A percentile compares a stretch with the other conserved stretches of the same genome.
Evolutionary conservation across 1,284 basidiomycete genomes (phyloP).

Genomic region (Tremellales sp.): DNA sequence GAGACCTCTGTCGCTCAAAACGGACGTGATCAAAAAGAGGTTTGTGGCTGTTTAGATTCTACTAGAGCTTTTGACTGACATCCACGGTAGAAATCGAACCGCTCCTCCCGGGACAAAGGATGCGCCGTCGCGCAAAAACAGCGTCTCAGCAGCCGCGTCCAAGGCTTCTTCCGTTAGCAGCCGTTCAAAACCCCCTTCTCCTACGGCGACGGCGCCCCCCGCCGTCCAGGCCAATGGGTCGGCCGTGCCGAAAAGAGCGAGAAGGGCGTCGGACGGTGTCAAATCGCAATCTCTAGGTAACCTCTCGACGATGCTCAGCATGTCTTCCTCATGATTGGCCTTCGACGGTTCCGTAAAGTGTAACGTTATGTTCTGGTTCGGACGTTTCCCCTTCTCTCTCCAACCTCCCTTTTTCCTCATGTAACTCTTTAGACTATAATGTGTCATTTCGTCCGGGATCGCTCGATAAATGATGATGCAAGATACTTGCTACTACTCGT

Average conservation of each 20-base stretch:
- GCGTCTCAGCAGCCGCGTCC: slow-evolving; percentile 1
- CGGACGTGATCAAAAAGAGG: slow-evolving; percentile 97
- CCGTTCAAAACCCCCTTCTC: slow-evolving; percentile 13
- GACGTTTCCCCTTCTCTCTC: too few species aligned
- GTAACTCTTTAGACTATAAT: too few species aligned
- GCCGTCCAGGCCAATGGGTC: slow-evolving; percentile 3
- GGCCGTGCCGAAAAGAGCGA: slow-evolving; percentile 13
- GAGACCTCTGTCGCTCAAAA: slow-evolving; percentile 87
- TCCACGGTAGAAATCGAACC: slow-evolving; percentile 14
- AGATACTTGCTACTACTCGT: too few species aligned
- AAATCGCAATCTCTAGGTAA: background rate
- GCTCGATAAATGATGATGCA: too few species aligned
- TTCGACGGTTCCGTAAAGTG: too few species aligned
- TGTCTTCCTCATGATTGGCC: too few species aligned
- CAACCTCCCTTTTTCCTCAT: too few species aligned
- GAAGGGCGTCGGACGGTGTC: slow-evolving; percentile 15
- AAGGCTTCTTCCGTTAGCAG: background rate
- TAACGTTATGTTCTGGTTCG: too few species aligned
- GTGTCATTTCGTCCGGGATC: too few species aligned
- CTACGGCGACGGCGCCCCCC: background rate
- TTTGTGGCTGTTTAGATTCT: slow-evolving; percentile 43
- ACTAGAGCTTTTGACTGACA: background rate
- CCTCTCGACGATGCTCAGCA: too few species aligned
- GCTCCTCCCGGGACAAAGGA: slow-evolving; percentile 22
- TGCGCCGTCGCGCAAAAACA: slow-evolving; percentile 14